Conservation (phyloP, 768 basidiomycete species). For the Trametes cubensis region DNA sequence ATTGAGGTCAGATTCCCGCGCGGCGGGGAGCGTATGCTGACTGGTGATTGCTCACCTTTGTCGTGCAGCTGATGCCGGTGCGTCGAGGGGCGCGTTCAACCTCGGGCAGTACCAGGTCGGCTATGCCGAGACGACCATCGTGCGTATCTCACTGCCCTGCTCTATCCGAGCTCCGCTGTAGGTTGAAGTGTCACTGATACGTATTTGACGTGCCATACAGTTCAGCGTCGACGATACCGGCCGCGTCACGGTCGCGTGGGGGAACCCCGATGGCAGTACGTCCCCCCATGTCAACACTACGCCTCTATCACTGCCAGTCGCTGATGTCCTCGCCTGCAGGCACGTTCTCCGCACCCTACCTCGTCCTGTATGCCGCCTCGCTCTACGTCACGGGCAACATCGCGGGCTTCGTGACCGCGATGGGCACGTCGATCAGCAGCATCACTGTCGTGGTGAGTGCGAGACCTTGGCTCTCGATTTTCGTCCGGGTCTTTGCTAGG, state of each 20-base stretch:
- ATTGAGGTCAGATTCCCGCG: no score
- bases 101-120: neutral
- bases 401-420: neutral
- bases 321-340: neutral
- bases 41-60: no score
- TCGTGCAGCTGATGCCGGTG: neutral
- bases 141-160: neutral
- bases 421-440: neutral
- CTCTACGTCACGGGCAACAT: slow-evolving; percentile 4
- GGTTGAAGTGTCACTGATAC: no score
- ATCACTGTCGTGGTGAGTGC: neutral
- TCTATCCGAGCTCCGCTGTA: no score
- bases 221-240: slow-evolving; percentile 6
- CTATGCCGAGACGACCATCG: slow-evolving; percentile 5
- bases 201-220: neutral
- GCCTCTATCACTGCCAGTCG: neutral
- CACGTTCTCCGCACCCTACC: no score
- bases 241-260: slow-evolving; percentile 1
- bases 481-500: neutral
- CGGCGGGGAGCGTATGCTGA: neutral
- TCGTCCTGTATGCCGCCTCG: neutral
- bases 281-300: neutral
- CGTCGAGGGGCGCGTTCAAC: neutral
- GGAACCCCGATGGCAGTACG: neutral
- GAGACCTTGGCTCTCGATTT: neutral